These are phyloP conservation scores for Teunomyces tritomae DNA, from an alignment of 805 yeast species.

Conservation along the genomic window DNA sequence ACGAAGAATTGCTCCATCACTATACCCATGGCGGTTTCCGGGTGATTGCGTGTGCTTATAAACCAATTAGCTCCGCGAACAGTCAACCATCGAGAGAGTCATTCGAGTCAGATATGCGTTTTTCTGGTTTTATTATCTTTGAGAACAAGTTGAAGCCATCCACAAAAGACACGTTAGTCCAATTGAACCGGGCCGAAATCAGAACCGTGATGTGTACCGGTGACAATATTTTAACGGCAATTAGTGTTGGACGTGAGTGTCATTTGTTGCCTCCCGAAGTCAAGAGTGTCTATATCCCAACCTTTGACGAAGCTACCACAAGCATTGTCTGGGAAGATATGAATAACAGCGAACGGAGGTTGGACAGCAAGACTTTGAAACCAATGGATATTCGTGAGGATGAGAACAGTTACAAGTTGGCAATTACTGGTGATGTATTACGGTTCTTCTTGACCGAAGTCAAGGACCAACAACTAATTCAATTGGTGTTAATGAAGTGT, in stretches of 20 bases:
- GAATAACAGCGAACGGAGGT: slow-evolving; percentile 48
- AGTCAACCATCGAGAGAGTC: slow-evolving; percentile 47
- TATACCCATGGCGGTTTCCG: slow-evolving; percentile 94
- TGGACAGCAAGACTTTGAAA: slow-evolving; percentile 65
- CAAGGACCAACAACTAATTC: slow-evolving; percentile 40
- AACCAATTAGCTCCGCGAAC: slow-evolving; percentile 28
- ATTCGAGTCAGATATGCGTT: slow-evolving; percentile 66
- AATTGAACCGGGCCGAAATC: slow-evolving; percentile 64
- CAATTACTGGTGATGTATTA: slow-evolving; percentile 92
- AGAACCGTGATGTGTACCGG: slow-evolving; percentile 97
- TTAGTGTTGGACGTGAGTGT: slow-evolving; percentile 88
- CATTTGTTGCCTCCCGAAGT: slow-evolving; percentile 51
- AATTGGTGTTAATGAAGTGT: slow-evolving; percentile 64
- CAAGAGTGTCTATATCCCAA: slow-evolving; percentile 51
- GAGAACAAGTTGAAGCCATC: slow-evolving; percentile 83
- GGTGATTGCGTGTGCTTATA: slow-evolving; percentile 91
- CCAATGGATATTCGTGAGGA: slow-evolving; percentile 36
- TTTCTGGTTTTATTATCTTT: slow-evolving; percentile 86
- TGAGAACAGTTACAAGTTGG: slow-evolving; percentile 57
- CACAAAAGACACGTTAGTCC: slow-evolving; percentile 58
- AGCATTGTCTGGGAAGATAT: slow-evolving; percentile 66
- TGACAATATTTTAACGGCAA: slow-evolving; percentile 90
- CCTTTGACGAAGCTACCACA: slow-evolving; percentile 30
- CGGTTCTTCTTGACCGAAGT: slow-evolving; percentile 65
- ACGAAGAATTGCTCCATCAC: slow-evolving; percentile 66